Percentiles rank a stretch among this genome's conserved stretches.
Evolutionary conservation across 2,329 filamentous ascomycete species (phyloP).

Genomic region (Ceratocystis cacaofunesta): DNA sequence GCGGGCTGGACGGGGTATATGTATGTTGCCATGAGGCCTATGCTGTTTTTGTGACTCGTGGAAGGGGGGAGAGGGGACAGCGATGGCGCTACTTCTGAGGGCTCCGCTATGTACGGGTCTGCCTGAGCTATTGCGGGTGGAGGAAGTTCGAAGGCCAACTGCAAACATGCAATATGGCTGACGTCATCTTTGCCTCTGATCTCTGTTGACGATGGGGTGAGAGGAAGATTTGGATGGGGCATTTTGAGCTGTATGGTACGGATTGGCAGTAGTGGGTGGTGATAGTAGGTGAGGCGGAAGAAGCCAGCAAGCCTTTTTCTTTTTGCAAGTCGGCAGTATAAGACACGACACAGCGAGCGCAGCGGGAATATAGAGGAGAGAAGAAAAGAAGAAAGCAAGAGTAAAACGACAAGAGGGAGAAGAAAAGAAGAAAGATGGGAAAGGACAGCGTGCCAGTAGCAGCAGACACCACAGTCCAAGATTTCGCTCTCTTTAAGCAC

Average conservation of each 20-base stretch:
- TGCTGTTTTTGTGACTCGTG: background rate
- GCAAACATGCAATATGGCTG: constrained; percentile 44
- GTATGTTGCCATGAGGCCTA: constrained; percentile 18
- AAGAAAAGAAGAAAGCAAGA: background rate
- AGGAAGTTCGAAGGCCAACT: constrained; percentile 59
- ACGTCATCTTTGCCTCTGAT: constrained; percentile 57
- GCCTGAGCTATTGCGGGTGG: constrained; percentile 50
- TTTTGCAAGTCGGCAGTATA: background rate
- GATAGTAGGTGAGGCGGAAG: background rate
- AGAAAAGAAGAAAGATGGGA: background rate
- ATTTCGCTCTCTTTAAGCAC: background rate
- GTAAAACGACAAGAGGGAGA: constrained; percentile 13
- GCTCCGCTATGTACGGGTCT: constrained; percentile 33
- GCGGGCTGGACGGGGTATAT: constrained; percentile 34
- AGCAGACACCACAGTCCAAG: background rate
- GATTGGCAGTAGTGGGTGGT: background rate
- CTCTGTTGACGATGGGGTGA: constrained; percentile 69
- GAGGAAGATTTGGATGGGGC: constrained; percentile 52
- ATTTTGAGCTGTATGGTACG: constrained; percentile 29
- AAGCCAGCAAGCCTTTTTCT: background rate
- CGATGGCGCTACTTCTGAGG: background rate
- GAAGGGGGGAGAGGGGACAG: background rate
- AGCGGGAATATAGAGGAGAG: background rate
- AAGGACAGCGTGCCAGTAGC: background rate
- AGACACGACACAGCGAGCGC: background rate